Percentiles rank a stretch among this genome's conserved stretches.
Evolutionary conservation across 192 early-diverging fungal genomes (phyloP).

Genomic region (Podila clonocystis): DNA sequence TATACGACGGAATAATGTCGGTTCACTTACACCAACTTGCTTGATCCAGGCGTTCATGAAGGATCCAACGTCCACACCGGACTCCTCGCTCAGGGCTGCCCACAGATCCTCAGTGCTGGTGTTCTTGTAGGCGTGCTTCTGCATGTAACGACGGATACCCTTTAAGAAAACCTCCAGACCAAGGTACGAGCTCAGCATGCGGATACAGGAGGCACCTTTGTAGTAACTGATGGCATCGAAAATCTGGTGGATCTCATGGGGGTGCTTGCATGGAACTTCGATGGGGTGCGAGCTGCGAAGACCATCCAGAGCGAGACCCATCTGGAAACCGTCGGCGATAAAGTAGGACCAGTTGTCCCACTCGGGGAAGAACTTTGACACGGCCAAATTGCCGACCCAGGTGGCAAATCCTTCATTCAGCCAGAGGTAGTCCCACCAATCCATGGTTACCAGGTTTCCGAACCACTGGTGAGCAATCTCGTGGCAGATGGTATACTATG

Average conservation of each 20-base stretch:
- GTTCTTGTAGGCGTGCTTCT: slow-evolving; percentile 86
- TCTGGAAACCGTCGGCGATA: slow-evolving; percentile 78
- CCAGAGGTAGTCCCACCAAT: slow-evolving; percentile 97
- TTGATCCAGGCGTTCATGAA: slow-evolving; percentile 94
- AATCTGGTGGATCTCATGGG: slow-evolving; percentile 92
- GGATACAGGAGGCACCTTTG: slow-evolving; percentile 94
- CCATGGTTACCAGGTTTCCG: slow-evolving; percentile 96
- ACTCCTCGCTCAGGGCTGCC: slow-evolving; percentile 79
- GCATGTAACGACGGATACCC: slow-evolving; percentile 80
- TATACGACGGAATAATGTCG: not conserved
- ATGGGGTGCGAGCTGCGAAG: slow-evolving; percentile 93
- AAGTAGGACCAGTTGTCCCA: slow-evolving; percentile 95
- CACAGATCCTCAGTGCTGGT: slow-evolving; percentile 91
- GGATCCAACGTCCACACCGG: slow-evolving; percentile 80
- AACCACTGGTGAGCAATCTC: slow-evolving; percentile 92
- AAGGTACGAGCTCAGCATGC: slow-evolving; percentile 87
- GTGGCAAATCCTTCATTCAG: slow-evolving; percentile 99
- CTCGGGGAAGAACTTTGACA: slow-evolving; percentile 91
- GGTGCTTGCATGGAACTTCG: slow-evolving; percentile 85
- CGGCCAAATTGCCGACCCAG: slow-evolving; percentile 91
- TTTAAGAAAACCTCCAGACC: slow-evolving; percentile 75
- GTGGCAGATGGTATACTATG: slow-evolving; percentile 86
- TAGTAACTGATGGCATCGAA: slow-evolving; percentile 94
- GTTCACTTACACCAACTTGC: slow-evolving; percentile 72
- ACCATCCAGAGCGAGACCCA: slow-evolving; percentile 82